Base-by-base conservation (phyloP, 2,329 filamentous ascomycete genomes). In the Tolypocladium paradoxum region DNA sequence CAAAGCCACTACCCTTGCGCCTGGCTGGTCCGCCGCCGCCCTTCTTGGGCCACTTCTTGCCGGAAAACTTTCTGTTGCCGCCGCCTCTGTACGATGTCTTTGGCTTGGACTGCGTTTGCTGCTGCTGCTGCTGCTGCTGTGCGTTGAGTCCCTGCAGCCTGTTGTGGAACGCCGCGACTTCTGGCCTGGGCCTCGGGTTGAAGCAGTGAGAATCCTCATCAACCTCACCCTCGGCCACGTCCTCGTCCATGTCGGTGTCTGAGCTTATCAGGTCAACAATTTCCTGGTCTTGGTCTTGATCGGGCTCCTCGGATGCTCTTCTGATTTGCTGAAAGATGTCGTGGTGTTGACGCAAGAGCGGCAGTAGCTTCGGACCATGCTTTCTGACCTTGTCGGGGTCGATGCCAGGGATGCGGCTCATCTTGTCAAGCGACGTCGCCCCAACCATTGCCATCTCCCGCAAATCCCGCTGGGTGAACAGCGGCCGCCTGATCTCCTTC, bases 401-500 rank as follows among this genome's bases (percentile, higher is more conserved):
- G 54, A 91, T 84, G 11, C 77, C 79, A 0, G 76, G 76, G 49
- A 92, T 86, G 9, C 68, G 67, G 34, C 69, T 71, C 82, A 93
- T 87, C 54, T 82, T 72, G 18, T 79, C 76, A 11, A 81, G 61
- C 9, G 74, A 81, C 8, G 72, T 75, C 1, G 87, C 87, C 74
- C 87, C 86, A 35, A 75, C 69, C 49, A 90, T 81, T 14, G 81
- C 84, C 85, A 93, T 91, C 59, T 85, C 79, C 36, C 84, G 81
- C 50, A 90, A 76, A 16, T 88, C 76, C 24, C 75, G 76, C 55
- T 90, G 84, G 0, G 82, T 83, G 64, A 93, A 93, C 0, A 85
- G 72, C 4, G 78, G 76, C 24, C 74, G 72, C 9, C 80, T 76
- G 34, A 86, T 68, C 5, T 74, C 72, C 50, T 80, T 79, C 27